Evolutionary conservation across 2,329 filamentous ascomycete genomes (phyloP).

Genomic region (Cercospora zeina): DNA sequence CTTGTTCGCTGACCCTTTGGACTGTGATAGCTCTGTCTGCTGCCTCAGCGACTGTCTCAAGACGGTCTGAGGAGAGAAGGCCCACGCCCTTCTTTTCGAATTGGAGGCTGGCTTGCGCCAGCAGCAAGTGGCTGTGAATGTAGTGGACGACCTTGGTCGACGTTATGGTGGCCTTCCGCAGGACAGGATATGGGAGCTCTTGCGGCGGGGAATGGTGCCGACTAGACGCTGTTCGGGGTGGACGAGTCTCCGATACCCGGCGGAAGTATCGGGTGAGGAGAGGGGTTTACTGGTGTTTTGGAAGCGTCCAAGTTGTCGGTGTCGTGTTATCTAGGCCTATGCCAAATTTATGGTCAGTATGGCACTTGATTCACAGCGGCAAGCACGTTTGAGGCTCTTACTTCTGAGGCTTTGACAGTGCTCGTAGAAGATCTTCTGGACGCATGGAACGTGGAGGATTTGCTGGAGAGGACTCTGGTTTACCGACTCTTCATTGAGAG

Average conservation of each 20-base stretch:
- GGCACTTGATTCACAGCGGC: conserved; percentile 9
- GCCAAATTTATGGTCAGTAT: conserved; percentile 20
- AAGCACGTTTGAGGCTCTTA: conserved; percentile 50
- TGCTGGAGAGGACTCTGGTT: conserved; percentile 2
- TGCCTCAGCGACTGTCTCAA: conserved; percentile 86
- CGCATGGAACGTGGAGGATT: conserved; percentile 63
- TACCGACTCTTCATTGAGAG: conserved; percentile 22
- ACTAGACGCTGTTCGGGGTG: conserved; percentile 58
- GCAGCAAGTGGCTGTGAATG: conserved; percentile 60
- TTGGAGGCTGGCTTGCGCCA: conserved; percentile 82
- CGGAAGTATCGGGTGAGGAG: conserved; percentile 76
- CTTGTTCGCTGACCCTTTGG: not conserved
- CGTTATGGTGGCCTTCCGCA: conserved; percentile 91
- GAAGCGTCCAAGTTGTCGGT: conserved; percentile 10
- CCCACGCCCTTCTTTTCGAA: conserved; percentile 65
- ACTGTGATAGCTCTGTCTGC: conserved; percentile 77
- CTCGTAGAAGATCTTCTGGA: conserved; percentile 85
- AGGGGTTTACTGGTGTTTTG: conserved; percentile 48
- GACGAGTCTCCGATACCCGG: conserved; percentile 81
- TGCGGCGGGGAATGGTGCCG: conserved; percentile 85
- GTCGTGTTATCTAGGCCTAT: conserved; percentile 68
- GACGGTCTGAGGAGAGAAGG: conserved; percentile 94
- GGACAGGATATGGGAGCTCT: conserved; percentile 78
- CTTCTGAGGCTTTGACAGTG: conserved; percentile 94
- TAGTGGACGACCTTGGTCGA: conserved; percentile 63